Percentiles rank a stretch among this genome's conserved stretches.
Conservation (phyloP, 176 grass and related monocot genomes). For the Neostapfia colusana region DNA sequence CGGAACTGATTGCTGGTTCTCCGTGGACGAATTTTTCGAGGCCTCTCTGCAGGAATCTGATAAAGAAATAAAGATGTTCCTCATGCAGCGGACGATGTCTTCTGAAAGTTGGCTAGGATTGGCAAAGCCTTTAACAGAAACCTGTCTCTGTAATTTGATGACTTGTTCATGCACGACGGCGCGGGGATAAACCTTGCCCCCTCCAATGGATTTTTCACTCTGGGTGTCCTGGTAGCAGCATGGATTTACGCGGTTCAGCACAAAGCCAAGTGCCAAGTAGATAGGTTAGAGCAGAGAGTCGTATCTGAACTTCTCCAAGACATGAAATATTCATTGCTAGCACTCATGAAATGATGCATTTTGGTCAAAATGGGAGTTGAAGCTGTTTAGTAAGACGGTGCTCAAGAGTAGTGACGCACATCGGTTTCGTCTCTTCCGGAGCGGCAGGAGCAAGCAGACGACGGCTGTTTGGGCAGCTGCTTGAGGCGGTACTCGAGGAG, state of each 20-base stretch:
- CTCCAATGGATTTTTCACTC: constrained; percentile 14
- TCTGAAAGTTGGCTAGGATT: constrained; percentile 74
- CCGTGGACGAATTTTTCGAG: constrained; percentile 31
- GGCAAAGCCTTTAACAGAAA: constrained; percentile 49
- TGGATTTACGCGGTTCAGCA: neutral
- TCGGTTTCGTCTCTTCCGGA: constrained; percentile 14
- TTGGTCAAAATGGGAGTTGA: neutral
- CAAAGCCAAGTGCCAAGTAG: too few relatives aligned
- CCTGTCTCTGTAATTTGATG: constrained; percentile 48
- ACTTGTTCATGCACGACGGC: constrained; percentile 25
- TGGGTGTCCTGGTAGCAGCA: constrained; percentile 41
- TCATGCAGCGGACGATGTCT: constrained; percentile 88
- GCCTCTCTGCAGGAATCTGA: constrained; percentile 59
- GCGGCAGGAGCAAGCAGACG: constrained; percentile 40
- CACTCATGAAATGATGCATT: neutral
- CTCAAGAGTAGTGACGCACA: constrained; percentile 29
- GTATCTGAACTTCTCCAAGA: neutral
- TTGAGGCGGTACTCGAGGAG: constrained; percentile 79
- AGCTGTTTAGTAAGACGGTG: neutral
- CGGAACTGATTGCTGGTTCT: constrained; percentile 40
- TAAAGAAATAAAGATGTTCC: constrained; percentile 85
- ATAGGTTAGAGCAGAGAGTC: neutral
- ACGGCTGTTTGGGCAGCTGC: constrained; percentile 44
- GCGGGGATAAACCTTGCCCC: constrained; percentile 19
- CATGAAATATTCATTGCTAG: neutral